Base-by-base conservation (phyloP, 73 alveolate genomes). In the Blepharisma stoltei region DNA sequence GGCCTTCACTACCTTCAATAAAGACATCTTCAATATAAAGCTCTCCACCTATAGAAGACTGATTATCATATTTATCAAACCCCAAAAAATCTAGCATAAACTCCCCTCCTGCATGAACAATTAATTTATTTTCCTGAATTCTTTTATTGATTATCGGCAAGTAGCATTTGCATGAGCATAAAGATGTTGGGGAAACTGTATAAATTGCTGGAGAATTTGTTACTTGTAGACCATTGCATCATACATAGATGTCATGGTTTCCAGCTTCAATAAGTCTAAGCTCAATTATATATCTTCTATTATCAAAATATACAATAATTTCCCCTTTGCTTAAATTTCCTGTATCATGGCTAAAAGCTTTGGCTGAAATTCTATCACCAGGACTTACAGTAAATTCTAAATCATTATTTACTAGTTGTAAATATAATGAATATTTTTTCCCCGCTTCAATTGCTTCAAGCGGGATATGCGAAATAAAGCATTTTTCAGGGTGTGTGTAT, bases 371-470 rank as follows among this genome's bases (percentile, higher is more conserved):
- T 18, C 46, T 14, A 60, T 60, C 73, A 1, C 14, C 18, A 20
- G 73, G 73, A 14, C 5, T 38, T 14, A 20, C 18, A 14, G 5
- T 38, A 25, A 60, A 60, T 25, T 14, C 11, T 14, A 9, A 60
- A 11, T 25, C 18, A 25, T 38, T 60, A 25, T 60, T 38, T 18
- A 60, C 23, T 25, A 60, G 23, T 2, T 14, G 18, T 8, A 60
- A n/a, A 18, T 20, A 18, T 9, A 25, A n/a, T 25, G 3, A 20
- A 25, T 60, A 25, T 25, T 25, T 60, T 25, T 25, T 60, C 4
- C 73, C 73, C 2, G 73, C 73, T 60, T 60, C 73, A 60, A 60
- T 38, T 18, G 73, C 48, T 9, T 60, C 23, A 14, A 60, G 46
- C 3, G 46, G 73, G 0, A 60, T 14, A 18, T 25, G 18, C 4